Base-by-base conservation (phyloP, 208 protist genomes). In the Leishmania gerbilli region DNA sequence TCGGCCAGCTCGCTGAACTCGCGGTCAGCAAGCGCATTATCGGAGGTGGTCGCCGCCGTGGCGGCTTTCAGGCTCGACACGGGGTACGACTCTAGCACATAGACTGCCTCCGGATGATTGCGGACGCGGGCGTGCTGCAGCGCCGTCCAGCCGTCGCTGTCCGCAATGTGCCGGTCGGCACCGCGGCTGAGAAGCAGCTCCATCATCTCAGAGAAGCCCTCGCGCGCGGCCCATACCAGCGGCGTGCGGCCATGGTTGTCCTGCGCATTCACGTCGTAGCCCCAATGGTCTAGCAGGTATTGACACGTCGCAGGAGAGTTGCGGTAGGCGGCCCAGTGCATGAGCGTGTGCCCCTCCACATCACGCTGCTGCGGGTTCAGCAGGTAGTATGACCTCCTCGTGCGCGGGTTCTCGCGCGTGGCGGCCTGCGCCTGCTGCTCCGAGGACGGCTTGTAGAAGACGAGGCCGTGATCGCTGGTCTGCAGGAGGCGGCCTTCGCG, bases 261-360 rank as follows among this genome's bases (percentile, higher is more conserved):
- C 55, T 65, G 40, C 27, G 76, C 77, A 71, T 95, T 76, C 47
- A 91, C 85, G 40, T 88, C 89, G 64, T 85, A 87, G 24, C 77
- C 74, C 87, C 90, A 96, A 62, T 89, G 84, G 65, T 95, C 89
- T 53, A 94, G n/a, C 55, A 97, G 84, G 83, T 94, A 97, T 77
- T 93, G 86, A 76, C 88, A 92, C 62, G 81, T 88, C 51, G 87
- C 76, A 42, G 85, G 72, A 19, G 82, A 90, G 84, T 95, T 93
- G 31, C 75, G 87, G 80, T 94, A 97, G 17, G 91, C 91, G 8
- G 92, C 90, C 91, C 92, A 97, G 80, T 95, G 92, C 81, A 95
- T 60, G n/a, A 97, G 79, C 17, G 87, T 82, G 86, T 95, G 94
- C 15, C 89, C 91, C 47, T 90, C 82, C 15, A 88, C 71, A 84